Percentiles rank a stretch among this genome's conserved stretches.
Conservation (phyloP, 2,329 filamentous ascomycete genomes). For the Fusarium camptoceras region DNA sequence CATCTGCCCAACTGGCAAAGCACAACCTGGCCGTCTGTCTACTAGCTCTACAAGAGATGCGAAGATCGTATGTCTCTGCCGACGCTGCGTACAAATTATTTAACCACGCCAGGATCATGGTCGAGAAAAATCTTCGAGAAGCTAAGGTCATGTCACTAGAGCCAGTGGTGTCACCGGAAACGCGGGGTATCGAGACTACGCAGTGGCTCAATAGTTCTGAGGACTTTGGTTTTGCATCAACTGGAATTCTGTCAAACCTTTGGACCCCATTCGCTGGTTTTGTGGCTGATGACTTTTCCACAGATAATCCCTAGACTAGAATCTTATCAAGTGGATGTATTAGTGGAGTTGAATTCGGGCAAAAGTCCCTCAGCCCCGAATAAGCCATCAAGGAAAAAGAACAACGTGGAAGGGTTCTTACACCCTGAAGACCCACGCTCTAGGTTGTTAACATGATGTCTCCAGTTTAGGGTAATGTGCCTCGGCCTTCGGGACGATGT, state of each 20-base stretch:
- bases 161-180: neutral
- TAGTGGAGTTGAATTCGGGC: neutral
- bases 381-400: neutral
- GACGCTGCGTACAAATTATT: conserved; percentile 19
- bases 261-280: conserved; percentile 7
- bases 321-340: neutral
- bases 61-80: conserved; percentile 17
- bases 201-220: conserved; percentile 3
- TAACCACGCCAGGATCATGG: conserved; percentile 8
- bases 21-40: conserved; percentile 19
- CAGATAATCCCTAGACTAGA: neutral
- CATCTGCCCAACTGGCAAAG: neutral
- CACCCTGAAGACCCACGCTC: neutral
- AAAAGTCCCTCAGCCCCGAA: neutral
- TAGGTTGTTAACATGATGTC: neutral
- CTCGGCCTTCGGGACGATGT: neutral
- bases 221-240: neutral
- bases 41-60: conserved; percentile 16
- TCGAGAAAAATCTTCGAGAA: neutral
- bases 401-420: neutral
- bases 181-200: neutral
- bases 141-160: neutral
- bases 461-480: neutral
- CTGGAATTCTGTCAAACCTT: neutral
- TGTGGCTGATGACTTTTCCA: neutral